Evolutionary conservation across 768 basidiomycete genomes (phyloP), one percentile per base, ranked within the genome.

Genomic region (Kwoniella dejecticola): DNA sequence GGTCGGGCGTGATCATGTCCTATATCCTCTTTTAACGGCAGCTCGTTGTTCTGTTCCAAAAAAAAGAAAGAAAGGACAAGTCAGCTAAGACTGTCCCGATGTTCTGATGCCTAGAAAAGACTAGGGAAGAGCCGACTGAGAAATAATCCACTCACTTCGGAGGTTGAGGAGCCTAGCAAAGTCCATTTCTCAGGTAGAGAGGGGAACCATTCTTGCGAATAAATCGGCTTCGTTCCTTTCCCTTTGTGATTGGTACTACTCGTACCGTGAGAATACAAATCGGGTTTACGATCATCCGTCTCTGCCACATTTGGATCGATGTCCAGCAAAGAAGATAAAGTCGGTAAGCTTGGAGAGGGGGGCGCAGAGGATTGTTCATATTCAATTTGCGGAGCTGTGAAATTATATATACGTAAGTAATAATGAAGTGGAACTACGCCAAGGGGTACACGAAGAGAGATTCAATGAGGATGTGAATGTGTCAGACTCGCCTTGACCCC

Each of bases 171-270:
- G 44, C 23, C 2, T 46, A 49, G 30, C 61, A 50, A 68, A 8
- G 67, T 74, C 64, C 67, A 70, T 60, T 50, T 64, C 17, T 19
- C 38, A 17, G 72, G 72, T 23, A 74, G 38, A 7, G 46, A 26
- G 8, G 72, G 72, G 10, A 64, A 62, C 49, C 72, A 66, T 21
- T 68, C 70, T 30, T 56, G 63, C 10, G 67, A 62, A 30, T 68
- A 68, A 27, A 15, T 31, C 36, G 53, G 45, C 52, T 50, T 44
- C 24, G 27, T 33, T 31, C 61, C 62, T 50, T 49, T 52, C 38
- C 19, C 21, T 24, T 30, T 45, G 5, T 17, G 48, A 42, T 30
- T 54, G 31, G 15, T 62, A 17, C 30, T 41, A 8, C 27, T 11
- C 17, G 7, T 31, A n/a, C n/a, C n/a, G n/a, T n/a, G n/a, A 12